These are phyloP conservation scores for Kodamaea arcana DNA, from an alignment of 1,139 yeast genomes.

Conservation along the genomic window DNA sequence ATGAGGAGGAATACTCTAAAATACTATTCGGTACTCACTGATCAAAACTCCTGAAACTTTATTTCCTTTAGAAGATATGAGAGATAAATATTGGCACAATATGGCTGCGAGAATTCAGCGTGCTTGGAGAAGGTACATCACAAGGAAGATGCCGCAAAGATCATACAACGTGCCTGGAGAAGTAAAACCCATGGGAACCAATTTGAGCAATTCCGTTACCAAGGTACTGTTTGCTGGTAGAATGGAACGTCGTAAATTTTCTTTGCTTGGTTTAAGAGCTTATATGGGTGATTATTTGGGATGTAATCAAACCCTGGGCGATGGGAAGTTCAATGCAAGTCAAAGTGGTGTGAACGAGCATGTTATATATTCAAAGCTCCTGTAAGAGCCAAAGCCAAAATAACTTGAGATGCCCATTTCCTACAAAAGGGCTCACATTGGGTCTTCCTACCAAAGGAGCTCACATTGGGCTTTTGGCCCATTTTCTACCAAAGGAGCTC, in stretches of 20 bases:
- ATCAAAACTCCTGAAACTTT: conserved; percentile 96
- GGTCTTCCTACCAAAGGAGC: no score
- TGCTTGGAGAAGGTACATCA: conserved; percentile 86
- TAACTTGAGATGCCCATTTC: no score
- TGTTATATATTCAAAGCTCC: conserved; percentile 84
- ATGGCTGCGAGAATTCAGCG: conserved; percentile 98
- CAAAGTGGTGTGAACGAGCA: conserved; percentile 67
- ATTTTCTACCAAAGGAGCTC: no score
- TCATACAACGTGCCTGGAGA: conserved; percentile 81
- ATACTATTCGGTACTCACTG: no score
- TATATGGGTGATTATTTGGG: conserved; percentile 91
- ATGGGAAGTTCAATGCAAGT: conserved; percentile 63
- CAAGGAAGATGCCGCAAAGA: conserved; percentile 71
- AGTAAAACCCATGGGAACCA: conserved; percentile 78
- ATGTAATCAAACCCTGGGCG: conserved; percentile 69
- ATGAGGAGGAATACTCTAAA: no score
- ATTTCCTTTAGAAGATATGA: conserved; percentile 92
- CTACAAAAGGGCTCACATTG: no score
- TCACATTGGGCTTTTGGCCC: no score
- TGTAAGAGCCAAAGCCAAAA: no score
- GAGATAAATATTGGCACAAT: conserved; percentile 96
- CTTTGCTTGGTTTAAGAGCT: conserved; percentile 85
- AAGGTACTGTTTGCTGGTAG: conserved; percentile 72
- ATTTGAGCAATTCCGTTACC: conserved; percentile 73
- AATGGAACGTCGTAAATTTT: conserved; percentile 87